Conservation (phyloP, 2,329 filamentous ascomycete genomes). For the Pseudocercospora vitis region DNA sequence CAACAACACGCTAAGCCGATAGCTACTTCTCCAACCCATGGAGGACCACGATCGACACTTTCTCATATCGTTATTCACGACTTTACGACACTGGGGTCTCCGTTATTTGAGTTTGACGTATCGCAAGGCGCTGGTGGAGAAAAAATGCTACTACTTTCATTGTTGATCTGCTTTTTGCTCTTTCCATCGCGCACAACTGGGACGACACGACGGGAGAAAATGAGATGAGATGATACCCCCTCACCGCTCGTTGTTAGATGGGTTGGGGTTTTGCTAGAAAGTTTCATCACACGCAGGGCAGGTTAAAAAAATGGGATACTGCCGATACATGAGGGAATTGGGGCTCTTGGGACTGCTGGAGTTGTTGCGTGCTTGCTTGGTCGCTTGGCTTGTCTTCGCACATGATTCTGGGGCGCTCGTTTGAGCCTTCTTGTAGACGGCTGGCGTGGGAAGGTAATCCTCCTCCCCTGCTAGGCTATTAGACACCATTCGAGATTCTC, state of each 20-base stretch:
- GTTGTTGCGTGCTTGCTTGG: not conserved
- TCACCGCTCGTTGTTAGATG: not conserved
- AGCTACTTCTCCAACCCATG: too few species aligned
- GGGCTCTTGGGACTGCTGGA: too few species aligned
- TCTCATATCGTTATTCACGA: constrained; percentile 4
- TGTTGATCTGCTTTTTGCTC: not conserved
- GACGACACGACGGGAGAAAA: not conserved
- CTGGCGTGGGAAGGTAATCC: not conserved
- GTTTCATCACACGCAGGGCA: not conserved
- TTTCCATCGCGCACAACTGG: not conserved
- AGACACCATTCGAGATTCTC: too few species aligned
- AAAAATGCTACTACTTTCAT: not conserved
- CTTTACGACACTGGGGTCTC: not conserved
- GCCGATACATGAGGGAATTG: not conserved
- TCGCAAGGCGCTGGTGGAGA: constrained; percentile 9
- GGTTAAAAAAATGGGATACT: not conserved
- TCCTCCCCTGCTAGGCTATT: not conserved
- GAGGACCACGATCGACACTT: not conserved
- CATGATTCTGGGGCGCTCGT: too few species aligned
- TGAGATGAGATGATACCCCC: not conserved
- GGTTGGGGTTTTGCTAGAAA: not conserved
- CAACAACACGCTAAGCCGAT: too few species aligned
- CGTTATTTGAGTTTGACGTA: not conserved
- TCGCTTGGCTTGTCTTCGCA: not conserved
- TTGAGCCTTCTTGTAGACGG: not conserved